A percentile compares a stretch with the other conserved stretches of the same genome.
Conservation (phyloP, 192 early-diverging fungal species). For the Coemansia sp. region DNA sequence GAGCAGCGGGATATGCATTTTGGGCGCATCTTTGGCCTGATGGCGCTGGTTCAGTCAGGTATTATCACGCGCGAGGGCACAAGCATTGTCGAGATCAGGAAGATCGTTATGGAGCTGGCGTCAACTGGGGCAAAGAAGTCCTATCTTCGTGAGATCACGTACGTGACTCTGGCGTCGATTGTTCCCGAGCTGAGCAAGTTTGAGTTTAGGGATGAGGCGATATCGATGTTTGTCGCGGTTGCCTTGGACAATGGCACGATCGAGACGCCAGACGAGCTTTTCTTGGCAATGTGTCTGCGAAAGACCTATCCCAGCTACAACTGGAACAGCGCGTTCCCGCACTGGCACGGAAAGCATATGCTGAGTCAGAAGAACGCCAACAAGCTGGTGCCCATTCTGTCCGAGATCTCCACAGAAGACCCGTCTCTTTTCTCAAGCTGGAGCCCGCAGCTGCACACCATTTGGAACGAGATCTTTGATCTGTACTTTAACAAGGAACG, state of each 20-base stretch:
- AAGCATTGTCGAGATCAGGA: conserved; percentile 68
- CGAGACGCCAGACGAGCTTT: conserved; percentile 55
- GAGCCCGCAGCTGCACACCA: conserved; percentile 80
- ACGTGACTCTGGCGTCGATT: conserved; percentile 63
- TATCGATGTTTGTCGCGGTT: conserved; percentile 43
- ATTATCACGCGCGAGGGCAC: conserved; percentile 67
- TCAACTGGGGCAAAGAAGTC: conserved; percentile 72
- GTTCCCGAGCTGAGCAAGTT: conserved; percentile 37
- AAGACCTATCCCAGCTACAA: conserved; percentile 37
- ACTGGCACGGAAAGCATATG: conserved; percentile 51
- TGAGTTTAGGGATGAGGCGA: conserved; percentile 23
- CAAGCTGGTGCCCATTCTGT: conserved; percentile 36
- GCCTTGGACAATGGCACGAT: conserved; percentile 49
- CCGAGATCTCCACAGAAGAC: conserved; percentile 42
- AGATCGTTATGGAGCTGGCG: conserved; percentile 68
- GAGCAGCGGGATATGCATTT: conserved; percentile 90
- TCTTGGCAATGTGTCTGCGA: conserved; percentile 43
- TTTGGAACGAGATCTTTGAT: conserved; percentile 74
- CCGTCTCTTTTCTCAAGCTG: conserved; percentile 58
- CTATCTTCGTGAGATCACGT: conserved; percentile 80
- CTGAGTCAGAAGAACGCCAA: conserved; percentile 30
- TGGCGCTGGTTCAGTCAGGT: conserved; percentile 80
- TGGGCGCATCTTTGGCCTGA: conserved; percentile 87
- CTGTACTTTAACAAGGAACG: conserved; percentile 56
- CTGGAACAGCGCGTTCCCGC: conserved; percentile 45